Evolutionary conservation across 2,329 filamentous ascomycete species (phyloP).

Genomic region (Penicillium oxalicum): DNA sequence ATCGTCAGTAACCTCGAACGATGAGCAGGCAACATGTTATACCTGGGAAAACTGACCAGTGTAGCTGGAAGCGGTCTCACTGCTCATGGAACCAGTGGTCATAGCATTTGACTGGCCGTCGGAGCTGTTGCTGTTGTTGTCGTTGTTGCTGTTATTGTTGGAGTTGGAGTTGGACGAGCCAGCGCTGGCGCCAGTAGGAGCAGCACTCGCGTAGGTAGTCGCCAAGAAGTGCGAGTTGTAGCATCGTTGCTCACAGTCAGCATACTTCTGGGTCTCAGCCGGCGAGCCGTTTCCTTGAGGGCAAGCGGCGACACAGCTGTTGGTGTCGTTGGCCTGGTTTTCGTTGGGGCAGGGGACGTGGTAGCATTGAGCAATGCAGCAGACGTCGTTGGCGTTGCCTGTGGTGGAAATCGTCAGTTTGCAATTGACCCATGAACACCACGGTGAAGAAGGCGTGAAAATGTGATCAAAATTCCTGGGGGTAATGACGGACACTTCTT

Average conservation of each 20-base stretch:
- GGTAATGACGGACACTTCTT: constrained; percentile 29
- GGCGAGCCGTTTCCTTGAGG: constrained; percentile 48
- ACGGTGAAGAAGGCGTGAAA: neutral
- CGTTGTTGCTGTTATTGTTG: constrained; percentile 2
- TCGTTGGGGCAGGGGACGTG: constrained; percentile 48
- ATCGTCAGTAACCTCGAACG: neutral
- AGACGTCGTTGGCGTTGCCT: constrained; percentile 43
- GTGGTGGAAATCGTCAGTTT: neutral
- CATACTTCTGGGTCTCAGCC: constrained; percentile 42
- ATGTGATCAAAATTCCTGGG: neutral
- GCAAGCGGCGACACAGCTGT: constrained; percentile 47
- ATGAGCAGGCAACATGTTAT: too few species aligned
- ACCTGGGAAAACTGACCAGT: neutral
- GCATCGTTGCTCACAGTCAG: constrained; percentile 46
- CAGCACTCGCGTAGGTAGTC: constrained; percentile 17
- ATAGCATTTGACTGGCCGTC: neutral
- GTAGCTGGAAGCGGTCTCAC: too few species aligned
- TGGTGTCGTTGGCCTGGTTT: constrained; percentile 47
- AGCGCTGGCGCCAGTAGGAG: neutral
- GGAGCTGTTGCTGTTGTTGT: neutral
- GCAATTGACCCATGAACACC: neutral
- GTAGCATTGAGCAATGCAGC: constrained; percentile 49
- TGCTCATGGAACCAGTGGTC: too few species aligned
- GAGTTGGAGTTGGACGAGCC: constrained; percentile 3
- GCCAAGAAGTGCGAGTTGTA: constrained; percentile 46